These are phyloP conservation scores for Wickerhamomyces queroliae DNA, from an alignment of 805 yeast species.

Conservation along the genomic window DNA sequence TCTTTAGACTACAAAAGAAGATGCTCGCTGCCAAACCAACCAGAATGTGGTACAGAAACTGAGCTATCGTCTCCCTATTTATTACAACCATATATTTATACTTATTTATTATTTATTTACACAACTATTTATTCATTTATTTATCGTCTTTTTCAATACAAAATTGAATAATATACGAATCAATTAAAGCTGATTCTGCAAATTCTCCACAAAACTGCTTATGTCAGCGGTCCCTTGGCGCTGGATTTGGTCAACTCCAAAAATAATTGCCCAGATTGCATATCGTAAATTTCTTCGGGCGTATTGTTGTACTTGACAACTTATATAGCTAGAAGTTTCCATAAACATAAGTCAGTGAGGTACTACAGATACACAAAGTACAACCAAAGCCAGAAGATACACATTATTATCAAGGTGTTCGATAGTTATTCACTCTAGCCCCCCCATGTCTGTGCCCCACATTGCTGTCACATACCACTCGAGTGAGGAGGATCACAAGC, in stretches of 20 bases:
- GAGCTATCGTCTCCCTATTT: conserved; percentile 3
- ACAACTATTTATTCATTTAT: conserved; percentile 4
- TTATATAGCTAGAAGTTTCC: too few relatives aligned
- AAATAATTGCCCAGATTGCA: too few relatives aligned
- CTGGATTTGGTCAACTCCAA: too few relatives aligned
- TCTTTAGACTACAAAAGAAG: conserved; percentile 84
- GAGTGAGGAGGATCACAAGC: neutral
- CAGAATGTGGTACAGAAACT: conserved; percentile 78
- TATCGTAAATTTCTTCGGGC: too few relatives aligned
- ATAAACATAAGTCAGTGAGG: too few relatives aligned
- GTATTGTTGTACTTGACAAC: too few relatives aligned
- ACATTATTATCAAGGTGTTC: too few relatives aligned
- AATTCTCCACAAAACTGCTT: neutral
- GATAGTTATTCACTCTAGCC: too few relatives aligned
- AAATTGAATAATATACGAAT: neutral
- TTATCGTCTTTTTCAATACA: conserved; percentile 1
- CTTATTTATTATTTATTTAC: conserved; percentile 1
- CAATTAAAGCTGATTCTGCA: neutral
- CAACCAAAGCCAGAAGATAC: too few relatives aligned
- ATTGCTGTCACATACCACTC: neutral
- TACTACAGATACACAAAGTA: too few relatives aligned
- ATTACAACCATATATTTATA: neutral
- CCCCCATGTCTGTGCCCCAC: neutral
- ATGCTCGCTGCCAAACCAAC: conserved; percentile 79
- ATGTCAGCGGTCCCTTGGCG: neutral